Evolutionary conservation across 345 rosid species (phyloP).

Genomic region (Eucalyptus virginea): DNA sequence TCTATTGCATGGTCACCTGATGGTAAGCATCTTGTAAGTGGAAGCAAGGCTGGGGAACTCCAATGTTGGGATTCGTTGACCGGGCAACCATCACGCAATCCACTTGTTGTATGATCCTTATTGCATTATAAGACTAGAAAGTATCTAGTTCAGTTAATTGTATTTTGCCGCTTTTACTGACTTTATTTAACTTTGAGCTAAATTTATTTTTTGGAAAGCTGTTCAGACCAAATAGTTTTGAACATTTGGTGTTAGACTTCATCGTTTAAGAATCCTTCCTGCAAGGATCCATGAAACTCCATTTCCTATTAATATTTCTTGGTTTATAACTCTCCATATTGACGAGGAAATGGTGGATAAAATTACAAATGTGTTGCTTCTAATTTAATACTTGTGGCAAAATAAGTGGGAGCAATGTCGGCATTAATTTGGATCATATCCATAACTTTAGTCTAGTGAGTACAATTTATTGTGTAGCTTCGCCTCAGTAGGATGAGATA

Average conservation of each 20-base stretch:
- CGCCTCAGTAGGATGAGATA: background rate
- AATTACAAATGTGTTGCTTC: background rate
- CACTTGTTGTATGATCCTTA: constrained; percentile 32
- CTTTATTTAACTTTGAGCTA: background rate
- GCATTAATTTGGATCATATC: background rate
- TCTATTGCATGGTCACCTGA: constrained; percentile 94
- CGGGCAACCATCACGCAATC: constrained; percentile 68
- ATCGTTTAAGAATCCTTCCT: background rate
- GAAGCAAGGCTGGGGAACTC: constrained; percentile 81
- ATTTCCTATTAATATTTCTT: background rate
- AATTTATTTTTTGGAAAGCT: background rate
- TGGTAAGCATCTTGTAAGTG: constrained; percentile 86
- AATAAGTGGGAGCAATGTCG: background rate
- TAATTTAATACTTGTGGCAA: background rate
- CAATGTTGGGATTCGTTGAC: constrained; percentile 73
- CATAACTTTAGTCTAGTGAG: background rate
- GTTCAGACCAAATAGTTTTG: background rate
- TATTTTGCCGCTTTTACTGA: background rate
- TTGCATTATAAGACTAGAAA: background rate
- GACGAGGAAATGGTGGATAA: background rate
- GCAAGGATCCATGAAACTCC: background rate
- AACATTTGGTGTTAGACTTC: background rate
- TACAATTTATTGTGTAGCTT: background rate
- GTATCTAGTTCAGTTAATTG: background rate
- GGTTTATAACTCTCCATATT: background rate